Evolutionary conservation across 345 rosid genomes (phyloP).

Genomic region (Mangifera indica): DNA sequence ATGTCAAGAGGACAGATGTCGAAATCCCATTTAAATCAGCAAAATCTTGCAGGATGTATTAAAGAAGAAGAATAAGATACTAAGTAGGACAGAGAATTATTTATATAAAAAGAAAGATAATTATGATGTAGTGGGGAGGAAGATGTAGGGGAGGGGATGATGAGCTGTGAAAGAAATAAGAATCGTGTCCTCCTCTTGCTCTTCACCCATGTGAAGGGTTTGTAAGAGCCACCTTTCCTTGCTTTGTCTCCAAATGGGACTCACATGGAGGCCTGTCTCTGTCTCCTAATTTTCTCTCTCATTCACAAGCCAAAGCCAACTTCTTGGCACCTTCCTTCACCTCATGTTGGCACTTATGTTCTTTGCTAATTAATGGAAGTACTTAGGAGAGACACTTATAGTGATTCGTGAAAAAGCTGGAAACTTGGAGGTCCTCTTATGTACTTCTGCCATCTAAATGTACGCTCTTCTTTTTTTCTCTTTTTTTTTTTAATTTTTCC

Average conservation of each 20-base stretch:
- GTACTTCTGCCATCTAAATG: not conserved
- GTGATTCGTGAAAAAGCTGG: slow-evolving; percentile 28
- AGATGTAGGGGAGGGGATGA: slow-evolving; percentile 6
- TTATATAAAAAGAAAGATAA: not conserved
- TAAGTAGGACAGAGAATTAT: not conserved
- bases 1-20: too few species aligned
- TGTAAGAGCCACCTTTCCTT: slow-evolving; percentile 28
- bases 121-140: not conserved
- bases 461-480: not conserved
- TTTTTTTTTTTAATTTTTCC: too few species aligned
- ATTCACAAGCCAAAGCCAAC: not conserved
- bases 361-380: not conserved
- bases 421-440: not conserved
- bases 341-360: slow-evolving; percentile 25
- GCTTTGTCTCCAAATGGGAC: slow-evolving; percentile 40
- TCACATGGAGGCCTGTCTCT: slow-evolving; percentile 35
- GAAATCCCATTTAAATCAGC: too few species aligned
- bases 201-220: slow-evolving; percentile 34
- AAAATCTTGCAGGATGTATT: too few species aligned
- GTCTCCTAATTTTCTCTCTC: not conserved
- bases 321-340: slow-evolving; percentile 27
- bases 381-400: slow-evolving; percentile 21
- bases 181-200: slow-evolving; percentile 23
- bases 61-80: too few species aligned
- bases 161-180: slow-evolving; percentile 42